Evolutionary conservation across 2,329 filamentous ascomycete species (phyloP).

Genomic region (Ilyonectria destructans): DNA sequence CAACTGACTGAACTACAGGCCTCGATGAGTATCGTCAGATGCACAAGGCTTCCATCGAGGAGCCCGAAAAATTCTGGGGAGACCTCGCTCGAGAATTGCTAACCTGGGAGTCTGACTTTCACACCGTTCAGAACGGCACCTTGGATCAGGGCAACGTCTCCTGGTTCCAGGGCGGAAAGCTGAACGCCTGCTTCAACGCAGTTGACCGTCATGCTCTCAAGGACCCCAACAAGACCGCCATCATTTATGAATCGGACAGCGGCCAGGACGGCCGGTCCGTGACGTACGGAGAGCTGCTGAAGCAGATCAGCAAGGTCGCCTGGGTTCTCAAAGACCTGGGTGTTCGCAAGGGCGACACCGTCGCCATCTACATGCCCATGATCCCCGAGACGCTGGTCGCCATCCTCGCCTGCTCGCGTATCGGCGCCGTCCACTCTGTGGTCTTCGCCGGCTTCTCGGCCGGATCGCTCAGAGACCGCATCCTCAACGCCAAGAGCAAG

Average conservation of each 20-base stretch:
- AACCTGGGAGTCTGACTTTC: slow-evolving; percentile 91
- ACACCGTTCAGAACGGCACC: slow-evolving; percentile 87
- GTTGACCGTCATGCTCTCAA: slow-evolving; percentile 97
- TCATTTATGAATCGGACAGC: slow-evolving; percentile 99
- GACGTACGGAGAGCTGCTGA: slow-evolving; percentile 93
- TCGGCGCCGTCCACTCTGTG: slow-evolving; percentile 96
- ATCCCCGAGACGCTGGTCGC: slow-evolving; percentile 95
- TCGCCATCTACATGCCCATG: slow-evolving; percentile 98
- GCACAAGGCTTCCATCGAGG: slow-evolving; percentile 89
- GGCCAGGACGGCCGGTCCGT: slow-evolving; percentile 85
- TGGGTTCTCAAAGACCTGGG: slow-evolving; percentile 95
- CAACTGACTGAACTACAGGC: slow-evolving; percentile 56
- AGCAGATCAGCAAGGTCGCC: slow-evolving; percentile 90
- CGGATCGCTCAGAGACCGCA: slow-evolving; percentile 95
- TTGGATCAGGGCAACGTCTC: slow-evolving; percentile 87
- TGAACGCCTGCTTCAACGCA: slow-evolving; percentile 98
- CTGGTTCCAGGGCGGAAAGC: slow-evolving; percentile 94
- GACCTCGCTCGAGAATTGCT: slow-evolving; percentile 89
- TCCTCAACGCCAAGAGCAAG: slow-evolving; percentile 90
- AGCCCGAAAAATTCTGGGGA: slow-evolving; percentile 93
- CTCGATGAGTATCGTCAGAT: slow-evolving; percentile 78
- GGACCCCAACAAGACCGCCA: slow-evolving; percentile 92
- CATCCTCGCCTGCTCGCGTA: slow-evolving; percentile 91
- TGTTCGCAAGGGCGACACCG: slow-evolving; percentile 96
- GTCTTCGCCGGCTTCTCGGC: slow-evolving; percentile 98